phyloP scores from a whole-genome alignment of 345 rosid genomes.

The Leavenworthia alabamica region DNA sequence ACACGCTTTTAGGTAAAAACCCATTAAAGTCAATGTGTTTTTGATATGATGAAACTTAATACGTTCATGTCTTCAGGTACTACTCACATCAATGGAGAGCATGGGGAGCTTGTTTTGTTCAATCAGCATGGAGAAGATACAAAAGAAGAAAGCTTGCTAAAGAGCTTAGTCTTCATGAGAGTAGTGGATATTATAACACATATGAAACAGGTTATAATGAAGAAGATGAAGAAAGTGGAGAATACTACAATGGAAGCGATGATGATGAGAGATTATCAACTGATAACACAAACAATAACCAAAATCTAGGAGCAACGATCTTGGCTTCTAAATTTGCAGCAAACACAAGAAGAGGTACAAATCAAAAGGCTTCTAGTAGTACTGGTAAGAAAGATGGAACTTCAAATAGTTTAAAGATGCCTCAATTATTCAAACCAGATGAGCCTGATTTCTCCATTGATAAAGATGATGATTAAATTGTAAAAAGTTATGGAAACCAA shows the following conservation, averaged over 20 bases:
- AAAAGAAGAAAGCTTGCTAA: constrained; percentile 51
- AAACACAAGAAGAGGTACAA: constrained; percentile 46
- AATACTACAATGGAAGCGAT: constrained; percentile 22
- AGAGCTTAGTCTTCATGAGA: constrained; percentile 49
- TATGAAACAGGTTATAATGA: constrained; percentile 28
- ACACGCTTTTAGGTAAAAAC: constrained; percentile 76
- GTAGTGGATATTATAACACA: constrained; percentile 26
- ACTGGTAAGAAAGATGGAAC: constrained; percentile 35
- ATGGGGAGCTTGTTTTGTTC: constrained; percentile 84
- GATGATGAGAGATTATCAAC: constrained; percentile 14
- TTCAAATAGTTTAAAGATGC: constrained; percentile 59
- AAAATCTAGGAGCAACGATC: constrained; percentile 52
- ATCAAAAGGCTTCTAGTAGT: constrained; percentile 34
- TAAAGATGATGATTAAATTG: constrained; percentile 30
- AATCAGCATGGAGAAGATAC: constrained; percentile 77
- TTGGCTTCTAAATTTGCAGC: constrained; percentile 67
- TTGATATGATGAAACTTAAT: background rate
- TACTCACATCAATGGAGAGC: constrained; percentile 95
- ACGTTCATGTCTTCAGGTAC: constrained; percentile 31
- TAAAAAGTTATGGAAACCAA: too few species aligned
- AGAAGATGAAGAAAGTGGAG: constrained; percentile 27
- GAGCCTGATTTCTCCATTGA: constrained; percentile 62
- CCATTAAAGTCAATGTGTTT: background rate
- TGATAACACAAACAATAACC: constrained; percentile 22
- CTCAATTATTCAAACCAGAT: constrained; percentile 66